Evolutionary conservation across 345 rosid genomes (phyloP).

Genomic region (Raphanus raphanistrum): DNA sequence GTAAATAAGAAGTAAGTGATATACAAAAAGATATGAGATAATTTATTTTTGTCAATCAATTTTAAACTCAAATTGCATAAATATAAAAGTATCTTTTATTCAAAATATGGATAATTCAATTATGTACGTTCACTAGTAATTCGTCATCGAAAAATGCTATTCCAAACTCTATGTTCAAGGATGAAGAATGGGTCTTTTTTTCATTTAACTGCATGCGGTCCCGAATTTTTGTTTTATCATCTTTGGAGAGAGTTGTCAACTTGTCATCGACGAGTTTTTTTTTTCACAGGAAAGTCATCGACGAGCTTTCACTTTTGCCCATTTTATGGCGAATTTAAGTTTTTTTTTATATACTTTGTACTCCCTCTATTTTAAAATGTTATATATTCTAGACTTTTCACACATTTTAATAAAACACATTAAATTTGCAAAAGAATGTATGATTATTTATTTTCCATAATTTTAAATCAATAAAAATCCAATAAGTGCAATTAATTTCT

Average conservation of each 20-base stretch:
- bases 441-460: too few species aligned
- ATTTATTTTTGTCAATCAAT: neutral
- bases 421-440: too few species aligned
- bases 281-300: neutral
- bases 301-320: neutral
- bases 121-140: neutral
- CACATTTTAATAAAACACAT: too few species aligned
- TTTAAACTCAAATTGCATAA: too few species aligned
- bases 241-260: neutral
- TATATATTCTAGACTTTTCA: too few species aligned
- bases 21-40: neutral
- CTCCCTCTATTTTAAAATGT: too few species aligned
- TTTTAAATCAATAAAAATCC: too few species aligned
- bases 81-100: too few species aligned
- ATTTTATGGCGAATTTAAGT: too few species aligned
- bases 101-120: neutral
- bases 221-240: neutral
- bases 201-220: neutral
- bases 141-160: neutral
- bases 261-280: neutral
- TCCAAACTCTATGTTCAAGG: neutral
- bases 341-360: too few species aligned
- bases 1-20: neutral
- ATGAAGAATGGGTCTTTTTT: neutral
- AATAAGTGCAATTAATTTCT: too few species aligned